phyloP scores from a whole-genome alignment of 75 land plant genomes.

The Sequoiadendron giganteum region DNA sequence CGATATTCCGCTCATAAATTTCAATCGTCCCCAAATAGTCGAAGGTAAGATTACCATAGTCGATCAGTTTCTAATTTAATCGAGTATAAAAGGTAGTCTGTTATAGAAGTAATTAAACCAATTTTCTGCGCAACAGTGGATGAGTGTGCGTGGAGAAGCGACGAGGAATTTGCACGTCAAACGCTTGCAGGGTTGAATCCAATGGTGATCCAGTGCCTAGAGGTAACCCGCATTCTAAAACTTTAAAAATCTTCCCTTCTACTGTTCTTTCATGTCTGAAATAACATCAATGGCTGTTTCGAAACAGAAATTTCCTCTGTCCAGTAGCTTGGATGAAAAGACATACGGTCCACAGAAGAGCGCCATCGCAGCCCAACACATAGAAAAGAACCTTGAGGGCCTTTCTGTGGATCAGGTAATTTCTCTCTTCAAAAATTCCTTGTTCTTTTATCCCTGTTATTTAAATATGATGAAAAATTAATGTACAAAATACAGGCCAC shows the following conservation, averaged over 20 bases:
- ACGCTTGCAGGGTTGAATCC: conserved; percentile 38
- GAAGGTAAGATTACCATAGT: neutral
- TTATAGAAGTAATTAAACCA: no score
- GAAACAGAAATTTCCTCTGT: conserved; percentile 57
- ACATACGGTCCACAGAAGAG: conserved; percentile 64
- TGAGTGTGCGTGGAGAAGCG: conserved; percentile 27
- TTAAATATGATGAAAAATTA: no score
- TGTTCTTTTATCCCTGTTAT: no score
- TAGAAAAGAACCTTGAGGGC: conserved; percentile 56
- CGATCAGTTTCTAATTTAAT: no score
- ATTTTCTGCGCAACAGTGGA: neutral
- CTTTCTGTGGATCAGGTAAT: conserved; percentile 59
- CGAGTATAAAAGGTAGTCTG: no score
- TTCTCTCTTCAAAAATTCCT: neutral
- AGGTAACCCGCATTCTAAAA: conserved; percentile 5
- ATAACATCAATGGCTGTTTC: no score
- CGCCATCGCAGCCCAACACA: conserved; percentile 62
- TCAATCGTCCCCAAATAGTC: neutral
- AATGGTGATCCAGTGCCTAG: conserved; percentile 18
- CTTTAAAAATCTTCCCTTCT: neutral
- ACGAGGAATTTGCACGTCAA: conserved; percentile 43
- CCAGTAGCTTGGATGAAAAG: conserved; percentile 60
- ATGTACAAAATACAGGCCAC: conserved; percentile 12
- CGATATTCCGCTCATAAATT: neutral
- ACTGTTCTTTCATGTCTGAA: neutral